phyloP scores from a whole-genome alignment of 2,329 filamentous ascomycete species.

The Fonsecaea erecta region DNA sequence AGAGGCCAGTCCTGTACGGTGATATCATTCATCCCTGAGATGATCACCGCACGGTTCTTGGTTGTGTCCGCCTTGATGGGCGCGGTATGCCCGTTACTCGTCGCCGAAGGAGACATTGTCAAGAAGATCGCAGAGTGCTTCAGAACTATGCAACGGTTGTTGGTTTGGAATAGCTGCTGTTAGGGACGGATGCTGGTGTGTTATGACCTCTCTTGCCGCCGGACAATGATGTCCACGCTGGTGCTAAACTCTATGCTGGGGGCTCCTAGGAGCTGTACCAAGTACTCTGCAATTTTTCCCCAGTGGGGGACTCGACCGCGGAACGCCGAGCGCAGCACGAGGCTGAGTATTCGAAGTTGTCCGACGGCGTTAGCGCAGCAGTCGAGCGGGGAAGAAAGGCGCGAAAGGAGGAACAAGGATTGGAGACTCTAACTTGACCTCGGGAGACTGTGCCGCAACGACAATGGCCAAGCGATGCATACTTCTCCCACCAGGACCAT shows the following conservation, averaged over 20 bases:
- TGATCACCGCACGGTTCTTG: conserved; percentile 1
- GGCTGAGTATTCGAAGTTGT: neutral
- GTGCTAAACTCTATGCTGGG: too few relatives aligned
- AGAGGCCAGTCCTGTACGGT: conserved; percentile 1
- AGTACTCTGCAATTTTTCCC: too few relatives aligned
- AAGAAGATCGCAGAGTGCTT: neutral
- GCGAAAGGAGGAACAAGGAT: neutral
- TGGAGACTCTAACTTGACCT: neutral
- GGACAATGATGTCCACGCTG: too few relatives aligned
- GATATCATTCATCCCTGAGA: conserved; percentile 1
- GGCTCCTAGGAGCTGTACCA: too few relatives aligned
- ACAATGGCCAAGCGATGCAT: neutral
- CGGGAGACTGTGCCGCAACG: neutral
- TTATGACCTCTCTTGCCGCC: too few relatives aligned
- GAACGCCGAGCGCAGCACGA: neutral
- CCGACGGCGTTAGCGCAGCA: neutral
- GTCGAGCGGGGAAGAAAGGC: neutral
- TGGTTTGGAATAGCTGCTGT: neutral
- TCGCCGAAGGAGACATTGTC: neutral
- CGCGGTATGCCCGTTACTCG: neutral
- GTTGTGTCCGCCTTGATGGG: neutral
- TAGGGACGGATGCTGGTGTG: neutral
- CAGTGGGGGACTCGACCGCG: neutral
- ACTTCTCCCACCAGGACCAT: too few relatives aligned
- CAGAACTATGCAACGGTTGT: neutral